Evolutionary conservation across 106 monocot species (phyloP), one percentile per base, ranked within the genome.

Genomic region (Ottelia alismoides): DNA sequence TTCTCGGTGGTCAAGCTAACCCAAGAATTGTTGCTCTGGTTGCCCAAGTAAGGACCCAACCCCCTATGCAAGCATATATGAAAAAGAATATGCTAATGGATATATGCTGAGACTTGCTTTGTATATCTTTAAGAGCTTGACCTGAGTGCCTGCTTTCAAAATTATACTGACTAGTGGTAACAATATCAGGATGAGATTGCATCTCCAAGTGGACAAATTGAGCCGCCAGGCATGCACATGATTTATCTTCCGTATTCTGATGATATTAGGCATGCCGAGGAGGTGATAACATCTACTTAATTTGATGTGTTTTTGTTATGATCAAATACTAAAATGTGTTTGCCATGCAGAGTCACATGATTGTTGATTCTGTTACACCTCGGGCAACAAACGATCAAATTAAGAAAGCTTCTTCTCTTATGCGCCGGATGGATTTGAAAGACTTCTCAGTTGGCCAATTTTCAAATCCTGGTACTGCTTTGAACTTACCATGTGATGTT

Each of bases 201-300:
- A 22, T 78, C 61, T 69, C 68, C 81, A 28, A 71, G 75, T 32
- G 84, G 84, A 65, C 93, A 88, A 76, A 61, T 88, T 20, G 93
- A 94, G 54, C 93, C 93, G 32, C 93, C 93, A 28, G 88, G 93
- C 65, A 88, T 94, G 76, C 88, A 94, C 51, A 84, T 94, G 88
- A 88, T 94, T 55, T 84, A 88, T 75, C 77, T 94, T 35, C 93
- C 88, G 47, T 94, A 81, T 76, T 84, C 84, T 30, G 88, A 88
- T 78, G 93, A 94, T 72, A 78, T 94, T 50, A 83, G 93, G 70
- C 68, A 72, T 57, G 62, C 65, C 24, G 90, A 91, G 65, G 81
- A 84, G 84, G 89, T 55, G 72, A 58, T n/a, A n/a, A n/a, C n/a
- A 80, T n/a, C n/a, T n/a, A 25, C 53, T 32, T 16, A 45, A 56